phyloP scores from a whole-genome alignment of 2,329 filamentous ascomycete species.

The Pezicula carpinea region DNA sequence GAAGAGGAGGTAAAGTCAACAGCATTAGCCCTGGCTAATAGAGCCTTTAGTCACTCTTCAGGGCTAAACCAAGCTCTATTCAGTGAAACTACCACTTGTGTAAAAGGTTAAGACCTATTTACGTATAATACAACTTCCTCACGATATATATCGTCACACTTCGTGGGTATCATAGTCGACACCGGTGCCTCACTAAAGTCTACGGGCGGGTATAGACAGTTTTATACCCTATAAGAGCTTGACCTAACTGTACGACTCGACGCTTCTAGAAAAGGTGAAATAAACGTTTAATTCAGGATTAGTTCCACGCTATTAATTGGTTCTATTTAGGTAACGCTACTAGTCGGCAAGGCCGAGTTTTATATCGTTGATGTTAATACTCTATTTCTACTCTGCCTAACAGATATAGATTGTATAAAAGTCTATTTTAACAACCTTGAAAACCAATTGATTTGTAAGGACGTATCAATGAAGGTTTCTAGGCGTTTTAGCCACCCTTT shows the following conservation, averaged over 20 bases:
- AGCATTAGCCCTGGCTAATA: too few species aligned
- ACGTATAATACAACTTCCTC: too few species aligned
- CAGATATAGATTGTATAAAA: conserved; percentile 4
- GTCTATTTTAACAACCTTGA: conserved; percentile 6
- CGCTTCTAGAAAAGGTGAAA: neutral
- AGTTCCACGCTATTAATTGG: neutral
- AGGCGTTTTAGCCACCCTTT: neutral
- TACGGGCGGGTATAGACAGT: too few species aligned
- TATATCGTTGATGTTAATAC: conserved; percentile 3
- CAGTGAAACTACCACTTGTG: neutral
- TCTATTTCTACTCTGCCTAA: conserved; percentile 5
- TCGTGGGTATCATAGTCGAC: too few species aligned
- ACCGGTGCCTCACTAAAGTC: too few species aligned
- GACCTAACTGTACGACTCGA: neutral
- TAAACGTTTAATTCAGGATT: conserved; percentile 5
- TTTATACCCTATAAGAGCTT: neutral
- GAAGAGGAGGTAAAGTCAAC: too few species aligned
- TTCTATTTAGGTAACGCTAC: neutral
- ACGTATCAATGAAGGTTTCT: too few species aligned
- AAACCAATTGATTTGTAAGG: conserved; percentile 1
- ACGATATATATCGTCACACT: too few species aligned
- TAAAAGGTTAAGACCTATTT: too few species aligned
- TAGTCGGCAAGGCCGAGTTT: neutral
- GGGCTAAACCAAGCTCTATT: neutral
- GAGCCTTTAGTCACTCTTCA: neutral